Evolutionary conservation across 2,329 filamentous ascomycete genomes (phyloP).

Genomic region (Sarocladium brachiariae): DNA sequence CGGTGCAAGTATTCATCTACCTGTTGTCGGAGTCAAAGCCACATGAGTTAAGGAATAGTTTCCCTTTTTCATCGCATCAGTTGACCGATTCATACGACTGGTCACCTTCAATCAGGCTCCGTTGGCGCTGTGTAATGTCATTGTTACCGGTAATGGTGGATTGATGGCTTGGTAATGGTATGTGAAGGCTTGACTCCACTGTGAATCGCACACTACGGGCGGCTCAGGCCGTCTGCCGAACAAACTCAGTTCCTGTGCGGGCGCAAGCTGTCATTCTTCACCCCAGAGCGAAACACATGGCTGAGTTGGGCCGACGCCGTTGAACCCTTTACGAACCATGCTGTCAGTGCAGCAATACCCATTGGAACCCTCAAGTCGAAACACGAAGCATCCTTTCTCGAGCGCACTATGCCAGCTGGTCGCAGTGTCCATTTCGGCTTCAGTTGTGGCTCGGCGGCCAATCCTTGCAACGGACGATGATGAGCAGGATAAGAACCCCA

Average conservation of each 20-base stretch:
- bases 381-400: background rate
- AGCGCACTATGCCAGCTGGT: too few relatives aligned
- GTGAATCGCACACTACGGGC: constrained; percentile 6
- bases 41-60: too few relatives aligned
- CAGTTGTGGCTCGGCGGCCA: background rate
- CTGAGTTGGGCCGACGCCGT: constrained; percentile 1
- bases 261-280: background rate
- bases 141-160: too few relatives aligned
- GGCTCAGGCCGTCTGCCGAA: constrained; percentile 9
- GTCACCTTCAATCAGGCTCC: background rate
- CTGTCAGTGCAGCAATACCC: background rate
- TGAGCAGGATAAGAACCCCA: background rate
- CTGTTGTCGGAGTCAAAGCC: too few relatives aligned
- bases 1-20: too few relatives aligned
- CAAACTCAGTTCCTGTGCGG: constrained; percentile 2
- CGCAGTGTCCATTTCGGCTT: too few relatives aligned
- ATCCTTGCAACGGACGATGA: background rate
- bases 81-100: background rate
- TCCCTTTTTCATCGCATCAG: background rate
- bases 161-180: too few relatives aligned
- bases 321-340: constrained; percentile 2
- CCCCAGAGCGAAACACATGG: constrained; percentile 7
- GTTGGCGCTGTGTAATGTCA: too few relatives aligned
- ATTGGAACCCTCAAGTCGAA: background rate
- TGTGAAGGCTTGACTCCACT: background rate